Evolutionary conservation across 768 basidiomycete species (phyloP), one percentile per base, ranked within the genome.

Genomic region (Chalciporus pseudorubinellus): DNA sequence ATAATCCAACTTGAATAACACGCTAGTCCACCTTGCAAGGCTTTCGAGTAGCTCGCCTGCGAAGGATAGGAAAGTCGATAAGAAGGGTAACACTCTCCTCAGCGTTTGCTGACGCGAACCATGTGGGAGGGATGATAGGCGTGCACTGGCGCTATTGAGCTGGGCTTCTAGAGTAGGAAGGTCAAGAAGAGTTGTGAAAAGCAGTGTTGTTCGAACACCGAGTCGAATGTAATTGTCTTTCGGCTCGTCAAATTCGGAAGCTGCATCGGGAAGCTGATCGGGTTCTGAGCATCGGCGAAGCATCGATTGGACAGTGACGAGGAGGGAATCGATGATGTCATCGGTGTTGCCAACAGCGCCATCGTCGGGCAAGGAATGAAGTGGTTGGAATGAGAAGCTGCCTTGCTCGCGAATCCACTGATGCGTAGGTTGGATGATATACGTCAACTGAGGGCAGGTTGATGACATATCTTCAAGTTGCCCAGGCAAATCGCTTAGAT

Each of bases 1-100:
- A 64, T 84, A 87, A 58, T 82, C 76, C 52, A 98, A 75, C 70
- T 98, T 98, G 78, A 95, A 88, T 16, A 91, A 68, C 12, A 89
- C 72, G 63, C 86, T 83, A 16, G 82, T 83, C 84, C 89, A 92
- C 38, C 77, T 72, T 20, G 75, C 73, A 46, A 83, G 81, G 11
- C 71, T 67, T 2, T 68, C 57, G n/a, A 95, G 68, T 46, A 89
- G 80, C 36, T 77, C 75, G 26, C 77, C 70, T 20, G 78, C 78
- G 13, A 92, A 74, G 18, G 72, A 60, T 9, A 79, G 58, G 66
- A 92, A 94, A 20, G 70, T 68, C 3, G 81, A 70, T 20, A 95
- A 65, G 80, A 97, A 97, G 1, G 95, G 92, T 9, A 86, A 57
- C n/a, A 84, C 55, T 56, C 79, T 72, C 60, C 69, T 71, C 39